Evolutionary conservation across 306 rosid genomes (phyloP), one percentile per base, ranked within the genome.

Genomic region (Cicer chorassanicum): DNA sequence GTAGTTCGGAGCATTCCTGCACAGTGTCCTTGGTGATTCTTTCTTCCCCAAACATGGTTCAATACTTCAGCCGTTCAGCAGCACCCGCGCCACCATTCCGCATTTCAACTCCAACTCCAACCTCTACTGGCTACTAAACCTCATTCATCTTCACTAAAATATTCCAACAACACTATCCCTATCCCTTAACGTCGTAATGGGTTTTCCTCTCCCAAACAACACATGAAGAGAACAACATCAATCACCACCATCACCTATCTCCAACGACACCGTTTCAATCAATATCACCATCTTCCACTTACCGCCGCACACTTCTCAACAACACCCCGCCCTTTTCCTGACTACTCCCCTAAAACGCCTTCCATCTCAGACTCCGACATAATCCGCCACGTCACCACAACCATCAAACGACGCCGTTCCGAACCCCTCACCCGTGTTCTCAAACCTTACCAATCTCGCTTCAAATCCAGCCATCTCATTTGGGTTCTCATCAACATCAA

Each of bases 261-360:
- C 67, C 8, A 1, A 40, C 6, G 9, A 42, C 53, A 15, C 64
- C 76, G 56, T 53, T 81, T 73, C 18, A 85, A 18, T 21, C 75
- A 9, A 5, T 1, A 18, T 10, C 36, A 8, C 5, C n/a, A 40
- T 29, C 40, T 5, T 21, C 39, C 29, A 9, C 50, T 42, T 34
- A 46, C 61, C 48, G 84, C 45, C 70, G 67, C 53, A 21, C 70
- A 39, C 48, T 42, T 68, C 53, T 79, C 88, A 68, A 72, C 84
- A 48, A 78, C 60, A 78, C 60, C 80, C 39, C 86, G 98, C 73
- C 92, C 94, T 15, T 92, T 92, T 69, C 98, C 98, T 48, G 92
- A 90, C 73, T 92, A 88, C 83, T 88, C 98, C 18, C 96, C 91
- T 0, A 87, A 85, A 57, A 92, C 81, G 53, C 89, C 91, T 40